These are phyloP conservation scores for Aspergillus udagawae DNA, from an alignment of 2,329 filamentous ascomycete genomes.

Conservation along the genomic window DNA sequence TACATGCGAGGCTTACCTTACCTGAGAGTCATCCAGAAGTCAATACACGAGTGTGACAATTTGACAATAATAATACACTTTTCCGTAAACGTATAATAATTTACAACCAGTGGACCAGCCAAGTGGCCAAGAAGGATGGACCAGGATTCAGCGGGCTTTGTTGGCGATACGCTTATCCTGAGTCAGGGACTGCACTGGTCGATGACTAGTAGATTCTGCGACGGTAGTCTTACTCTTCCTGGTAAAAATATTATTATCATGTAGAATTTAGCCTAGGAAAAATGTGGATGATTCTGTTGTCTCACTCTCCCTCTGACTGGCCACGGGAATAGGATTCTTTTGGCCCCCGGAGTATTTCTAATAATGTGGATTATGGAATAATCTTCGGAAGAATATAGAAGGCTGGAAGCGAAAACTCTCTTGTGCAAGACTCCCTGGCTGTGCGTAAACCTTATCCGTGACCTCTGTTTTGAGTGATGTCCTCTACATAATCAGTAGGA, in stretches of 20 bases:
- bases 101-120: slow-evolving; percentile 13
- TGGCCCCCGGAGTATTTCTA: too few species aligned
- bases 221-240: neutral
- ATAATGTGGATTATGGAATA: neutral
- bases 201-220: neutral
- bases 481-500: neutral
- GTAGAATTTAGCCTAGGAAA: neutral
- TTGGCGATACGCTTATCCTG: slow-evolving; percentile 34
- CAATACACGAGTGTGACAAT: neutral
- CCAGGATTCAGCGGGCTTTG: slow-evolving; percentile 24
- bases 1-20: neutral
- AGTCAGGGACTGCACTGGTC: neutral
- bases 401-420: neutral
- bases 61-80: neutral
- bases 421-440: neutral
- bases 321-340: neutral
- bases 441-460: neutral
- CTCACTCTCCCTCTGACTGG: neutral
- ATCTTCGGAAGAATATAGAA: too few species aligned
- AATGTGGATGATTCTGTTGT: neutral
- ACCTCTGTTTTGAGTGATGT: neutral
- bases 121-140: slow-evolving; percentile 21
- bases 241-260: neutral
- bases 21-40: neutral
- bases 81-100: neutral